These are phyloP conservation scores for Crithidia acanthocephali DNA, from an alignment of 208 protist genomes.

Conservation along the genomic window DNA sequence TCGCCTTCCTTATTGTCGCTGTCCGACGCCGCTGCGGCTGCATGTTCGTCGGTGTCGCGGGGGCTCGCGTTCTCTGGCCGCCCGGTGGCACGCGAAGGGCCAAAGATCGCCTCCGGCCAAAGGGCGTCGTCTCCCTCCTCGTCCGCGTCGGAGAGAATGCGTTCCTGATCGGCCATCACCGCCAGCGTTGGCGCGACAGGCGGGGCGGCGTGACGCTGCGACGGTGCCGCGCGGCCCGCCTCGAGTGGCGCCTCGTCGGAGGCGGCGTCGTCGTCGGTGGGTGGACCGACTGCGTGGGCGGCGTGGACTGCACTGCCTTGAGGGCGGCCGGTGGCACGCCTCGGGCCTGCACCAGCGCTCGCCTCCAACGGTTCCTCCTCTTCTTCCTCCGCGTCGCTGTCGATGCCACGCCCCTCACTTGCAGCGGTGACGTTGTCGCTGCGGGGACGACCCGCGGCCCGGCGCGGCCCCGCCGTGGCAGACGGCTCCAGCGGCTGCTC, in stretches of 20 bases:
- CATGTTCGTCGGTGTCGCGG: background rate
- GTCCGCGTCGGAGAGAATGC: slow-evolving; percentile 12
- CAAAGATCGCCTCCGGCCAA: slow-evolving; percentile 14
- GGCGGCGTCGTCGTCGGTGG: background rate
- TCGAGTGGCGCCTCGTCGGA: background rate
- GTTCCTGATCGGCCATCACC: slow-evolving; percentile 5
- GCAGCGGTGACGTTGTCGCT: background rate
- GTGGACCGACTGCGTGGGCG: background rate
- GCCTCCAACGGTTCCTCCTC: slow-evolving; percentile 1
- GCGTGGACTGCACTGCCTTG: background rate
- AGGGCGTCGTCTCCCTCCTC: slow-evolving; percentile 5
- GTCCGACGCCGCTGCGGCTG: background rate
- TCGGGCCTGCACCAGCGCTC: background rate
- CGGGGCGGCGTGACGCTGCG: background rate
- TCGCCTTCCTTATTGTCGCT: background rate
- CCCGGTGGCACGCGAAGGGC: background rate
- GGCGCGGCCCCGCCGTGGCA: background rate
- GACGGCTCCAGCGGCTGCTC: slow-evolving; percentile 3
- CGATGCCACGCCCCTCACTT: background rate
- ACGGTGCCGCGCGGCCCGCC: background rate
- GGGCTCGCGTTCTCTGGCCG: background rate
- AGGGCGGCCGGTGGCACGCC: background rate
- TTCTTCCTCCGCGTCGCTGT: background rate
- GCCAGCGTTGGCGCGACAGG: background rate
- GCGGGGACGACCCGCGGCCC: slow-evolving; percentile 1